Conservation (phyloP, 2,329 filamentous ascomycete genomes). For the Sporothrix globosa region DNA sequence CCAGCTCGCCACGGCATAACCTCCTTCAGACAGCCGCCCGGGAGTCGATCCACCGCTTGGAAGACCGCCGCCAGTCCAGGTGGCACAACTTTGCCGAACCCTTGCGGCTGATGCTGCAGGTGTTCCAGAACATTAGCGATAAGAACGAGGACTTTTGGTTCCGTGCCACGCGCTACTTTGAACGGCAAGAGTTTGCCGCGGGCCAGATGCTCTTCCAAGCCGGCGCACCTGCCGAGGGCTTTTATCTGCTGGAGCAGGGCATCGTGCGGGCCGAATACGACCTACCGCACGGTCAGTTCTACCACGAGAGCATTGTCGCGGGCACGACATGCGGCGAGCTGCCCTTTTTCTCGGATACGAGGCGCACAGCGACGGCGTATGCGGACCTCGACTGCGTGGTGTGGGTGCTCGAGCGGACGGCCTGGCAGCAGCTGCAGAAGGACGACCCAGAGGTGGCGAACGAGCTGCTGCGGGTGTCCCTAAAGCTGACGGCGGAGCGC, state of each 20-base stretch:
- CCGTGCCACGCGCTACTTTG: conserved; percentile 74
- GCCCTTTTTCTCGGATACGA: conserved; percentile 92
- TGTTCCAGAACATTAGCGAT: conserved; percentile 85
- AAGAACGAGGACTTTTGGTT: conserved; percentile 98
- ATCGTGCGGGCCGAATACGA: conserved; percentile 90
- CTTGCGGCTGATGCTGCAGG: conserved; percentile 86
- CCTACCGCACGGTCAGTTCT: conserved; percentile 76
- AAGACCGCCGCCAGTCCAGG: conserved; percentile 62
- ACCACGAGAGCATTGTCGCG: conserved; percentile 89
- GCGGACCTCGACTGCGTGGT: conserved; percentile 80
- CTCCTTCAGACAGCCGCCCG: conserved; percentile 79
- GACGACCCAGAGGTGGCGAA: conserved; percentile 75
- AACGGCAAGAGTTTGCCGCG: conserved; percentile 65
- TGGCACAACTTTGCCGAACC: conserved; percentile 91
- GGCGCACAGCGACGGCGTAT: conserved; percentile 80
- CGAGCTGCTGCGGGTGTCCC: conserved; percentile 81
- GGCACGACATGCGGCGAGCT: conserved; percentile 95
- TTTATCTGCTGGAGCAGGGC: conserved; percentile 88
- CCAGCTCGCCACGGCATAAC: conserved; percentile 78
- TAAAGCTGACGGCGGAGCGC: conserved; percentile 92
- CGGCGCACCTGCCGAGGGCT: conserved; percentile 76
- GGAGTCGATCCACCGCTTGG: conserved; percentile 70
- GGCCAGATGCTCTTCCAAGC: conserved; percentile 77
- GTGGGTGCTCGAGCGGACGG: conserved; percentile 75
- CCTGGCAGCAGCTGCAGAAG: conserved; percentile 73